phyloP scores from a whole-genome alignment of 257 asterid species.

The Jaltomata sinuosa region DNA sequence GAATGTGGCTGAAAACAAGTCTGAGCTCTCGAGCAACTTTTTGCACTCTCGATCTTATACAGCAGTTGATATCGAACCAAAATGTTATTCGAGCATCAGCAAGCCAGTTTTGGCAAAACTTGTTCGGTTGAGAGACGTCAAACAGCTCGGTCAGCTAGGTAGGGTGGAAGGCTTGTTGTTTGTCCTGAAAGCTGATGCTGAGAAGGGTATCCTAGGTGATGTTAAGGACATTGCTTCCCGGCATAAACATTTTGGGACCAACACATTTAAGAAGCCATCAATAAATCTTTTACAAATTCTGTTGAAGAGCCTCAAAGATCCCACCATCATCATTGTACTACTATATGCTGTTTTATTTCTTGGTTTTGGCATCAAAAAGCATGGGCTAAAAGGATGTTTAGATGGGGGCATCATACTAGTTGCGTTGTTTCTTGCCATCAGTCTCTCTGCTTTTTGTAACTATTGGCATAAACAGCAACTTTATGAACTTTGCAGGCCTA shows the following conservation, averaged over 20 bases:
- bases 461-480: slow-evolving; percentile 44
- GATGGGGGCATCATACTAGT: slow-evolving; percentile 57
- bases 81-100: not conserved
- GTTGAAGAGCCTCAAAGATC: slow-evolving; percentile 33
- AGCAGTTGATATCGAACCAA: slow-evolving; percentile 17
- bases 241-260: slow-evolving; percentile 24
- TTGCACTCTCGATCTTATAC: slow-evolving; percentile 6
- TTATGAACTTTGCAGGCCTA: slow-evolving; percentile 35
- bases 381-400: slow-evolving; percentile 45
- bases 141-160: slow-evolving; percentile 17
- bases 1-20: not conserved
- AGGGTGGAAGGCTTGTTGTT: slow-evolving; percentile 26
- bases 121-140: slow-evolving; percentile 6
- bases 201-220: slow-evolving; percentile 36
- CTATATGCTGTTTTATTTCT: slow-evolving; percentile 40
- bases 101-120: not conserved
- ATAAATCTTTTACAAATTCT: slow-evolving; percentile 21
- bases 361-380: slow-evolving; percentile 35
- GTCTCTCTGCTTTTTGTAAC: slow-evolving; percentile 41
- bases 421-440: slow-evolving; percentile 46
- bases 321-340: slow-evolving; percentile 38
- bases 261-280: slow-evolving; percentile 31
- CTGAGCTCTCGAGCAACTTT: not conserved
- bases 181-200: slow-evolving; percentile 21
- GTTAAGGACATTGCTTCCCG: slow-evolving; percentile 23